Percentiles rank a stretch among this genome's conserved stretches.
Evolutionary conservation across 306 rosid genomes (phyloP).

Genomic region (Citrullus amarus): DNA sequence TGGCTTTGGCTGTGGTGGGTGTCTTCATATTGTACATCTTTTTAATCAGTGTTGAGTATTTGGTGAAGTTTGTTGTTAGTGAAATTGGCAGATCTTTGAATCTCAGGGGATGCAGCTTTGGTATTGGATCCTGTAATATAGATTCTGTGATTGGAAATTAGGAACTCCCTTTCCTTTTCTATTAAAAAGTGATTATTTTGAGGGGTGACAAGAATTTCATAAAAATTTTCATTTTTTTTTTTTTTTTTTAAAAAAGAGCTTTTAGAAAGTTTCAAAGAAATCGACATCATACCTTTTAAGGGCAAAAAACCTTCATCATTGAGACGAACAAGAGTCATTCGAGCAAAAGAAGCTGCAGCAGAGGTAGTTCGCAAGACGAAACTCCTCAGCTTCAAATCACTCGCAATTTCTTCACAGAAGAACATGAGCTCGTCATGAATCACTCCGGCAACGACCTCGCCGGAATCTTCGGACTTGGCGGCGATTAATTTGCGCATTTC

Average conservation of each 20-base stretch:
- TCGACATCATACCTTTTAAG: too few relatives aligned
- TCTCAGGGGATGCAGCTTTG: conserved; percentile 36
- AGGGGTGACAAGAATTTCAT: too few relatives aligned
- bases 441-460: conserved; percentile 24
- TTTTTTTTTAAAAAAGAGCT: too few relatives aligned
- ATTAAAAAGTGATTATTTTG: too few relatives aligned
- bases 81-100: conserved; percentile 39
- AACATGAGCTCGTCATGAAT: conserved; percentile 24
- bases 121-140: conserved; percentile 25
- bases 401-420: conserved; percentile 25
- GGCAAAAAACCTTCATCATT: neutral
- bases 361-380: neutral
- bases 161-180: neutral
- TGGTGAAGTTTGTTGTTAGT: conserved; percentile 5
- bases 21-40: conserved; percentile 14
- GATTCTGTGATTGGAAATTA: conserved; percentile 15
- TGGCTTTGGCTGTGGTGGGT: conserved; percentile 22
- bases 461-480: neutral
- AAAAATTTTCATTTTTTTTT: too few relatives aligned
- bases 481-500: conserved; percentile 15
- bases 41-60: neutral
- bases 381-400: conserved; percentile 10
- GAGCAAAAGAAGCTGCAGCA: neutral
- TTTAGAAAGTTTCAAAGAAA: neutral
- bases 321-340: neutral